These are phyloP conservation scores for Tillandsia leiboldiana DNA, from an alignment of 176 grass and related monocot genomes.

Conservation along the genomic window DNA sequence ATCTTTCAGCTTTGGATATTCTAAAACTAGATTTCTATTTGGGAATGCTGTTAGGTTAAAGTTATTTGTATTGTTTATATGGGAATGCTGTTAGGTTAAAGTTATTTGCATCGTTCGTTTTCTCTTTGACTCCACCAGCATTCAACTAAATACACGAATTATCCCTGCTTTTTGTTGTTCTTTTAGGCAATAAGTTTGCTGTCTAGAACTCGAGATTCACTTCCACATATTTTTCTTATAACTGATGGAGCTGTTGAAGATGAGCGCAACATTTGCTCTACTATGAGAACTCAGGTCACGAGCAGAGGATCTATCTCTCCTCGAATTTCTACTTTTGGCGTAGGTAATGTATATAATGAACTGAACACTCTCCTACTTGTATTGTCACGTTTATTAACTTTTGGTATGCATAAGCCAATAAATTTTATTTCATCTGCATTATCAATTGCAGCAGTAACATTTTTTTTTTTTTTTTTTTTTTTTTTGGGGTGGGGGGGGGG, in stretches of 20 bases:
- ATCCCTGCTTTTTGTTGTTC: conserved; percentile 18
- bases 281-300: conserved; percentile 34
- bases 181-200: conserved; percentile 64
- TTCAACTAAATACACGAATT: neutral
- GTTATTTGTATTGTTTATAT: neutral
- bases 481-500: neutral
- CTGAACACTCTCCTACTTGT: neutral
- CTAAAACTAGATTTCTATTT: neutral
- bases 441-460: no score
- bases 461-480: neutral
- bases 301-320: conserved; percentile 54
- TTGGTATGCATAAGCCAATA: neutral
- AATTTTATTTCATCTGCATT: neutral
- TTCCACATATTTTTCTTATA: conserved; percentile 90
- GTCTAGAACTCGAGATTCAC: conserved; percentile 42
- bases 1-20: neutral
- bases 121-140: neutral
- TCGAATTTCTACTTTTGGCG: conserved; percentile 82
- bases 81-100: neutral
- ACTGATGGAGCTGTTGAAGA: conserved; percentile 93
- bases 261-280: conserved; percentile 72
- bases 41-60: neutral
- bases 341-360: conserved; percentile 50
- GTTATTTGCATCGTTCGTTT: neutral
- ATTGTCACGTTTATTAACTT: neutral